Evolutionary conservation across 1,284 basidiomycete species (phyloP).

Genomic region (Lentinula novae-zelandiae): DNA sequence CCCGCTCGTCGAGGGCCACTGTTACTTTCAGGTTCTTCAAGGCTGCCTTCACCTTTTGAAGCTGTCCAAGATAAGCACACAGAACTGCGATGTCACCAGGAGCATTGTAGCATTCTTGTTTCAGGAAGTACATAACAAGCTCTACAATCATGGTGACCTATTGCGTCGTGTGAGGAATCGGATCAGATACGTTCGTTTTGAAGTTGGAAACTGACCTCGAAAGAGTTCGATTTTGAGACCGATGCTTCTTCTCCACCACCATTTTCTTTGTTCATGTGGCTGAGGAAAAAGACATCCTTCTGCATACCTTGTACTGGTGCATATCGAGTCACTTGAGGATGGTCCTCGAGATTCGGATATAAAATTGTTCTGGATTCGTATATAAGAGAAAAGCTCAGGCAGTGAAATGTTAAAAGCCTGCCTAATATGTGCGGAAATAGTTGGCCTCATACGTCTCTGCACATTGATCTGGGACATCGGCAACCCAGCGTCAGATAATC

Average conservation of each 20-base stretch:
- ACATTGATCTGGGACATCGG: constrained; percentile 57
- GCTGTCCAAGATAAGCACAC: constrained; percentile 73
- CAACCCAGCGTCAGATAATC: constrained; percentile 45
- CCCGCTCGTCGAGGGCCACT: constrained; percentile 67
- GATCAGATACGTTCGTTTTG: neutral
- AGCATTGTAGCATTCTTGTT: constrained; percentile 54
- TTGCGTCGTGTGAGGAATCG: neutral
- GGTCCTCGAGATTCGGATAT: constrained; percentile 57
- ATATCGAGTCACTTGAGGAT: constrained; percentile 46
- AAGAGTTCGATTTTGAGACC: constrained; percentile 59
- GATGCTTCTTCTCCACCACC: constrained; percentile 44
- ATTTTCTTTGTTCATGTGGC: constrained; percentile 52
- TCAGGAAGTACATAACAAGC: constrained; percentile 63
- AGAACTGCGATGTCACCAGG: constrained; percentile 73
- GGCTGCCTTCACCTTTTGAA: constrained; percentile 53
- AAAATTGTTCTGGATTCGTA: constrained; percentile 44
- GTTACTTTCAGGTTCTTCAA: constrained; percentile 43
- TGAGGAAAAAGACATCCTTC: constrained; percentile 58
- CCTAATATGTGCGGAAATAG: constrained; percentile 47
- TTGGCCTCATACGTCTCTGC: constrained; percentile 59
- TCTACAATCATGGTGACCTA: constrained; percentile 70
- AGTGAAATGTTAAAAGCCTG: constrained; percentile 14
- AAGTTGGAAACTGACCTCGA: constrained; percentile 45
- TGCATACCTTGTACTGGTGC: constrained; percentile 52
- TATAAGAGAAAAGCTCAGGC: constrained; percentile 12